Percentiles rank a stretch among this genome's conserved stretches.
These are phyloP conservation scores for Eudorina sp. DNA, from an alignment of 139 green algal genomes.

Conservation along the genomic window DNA sequence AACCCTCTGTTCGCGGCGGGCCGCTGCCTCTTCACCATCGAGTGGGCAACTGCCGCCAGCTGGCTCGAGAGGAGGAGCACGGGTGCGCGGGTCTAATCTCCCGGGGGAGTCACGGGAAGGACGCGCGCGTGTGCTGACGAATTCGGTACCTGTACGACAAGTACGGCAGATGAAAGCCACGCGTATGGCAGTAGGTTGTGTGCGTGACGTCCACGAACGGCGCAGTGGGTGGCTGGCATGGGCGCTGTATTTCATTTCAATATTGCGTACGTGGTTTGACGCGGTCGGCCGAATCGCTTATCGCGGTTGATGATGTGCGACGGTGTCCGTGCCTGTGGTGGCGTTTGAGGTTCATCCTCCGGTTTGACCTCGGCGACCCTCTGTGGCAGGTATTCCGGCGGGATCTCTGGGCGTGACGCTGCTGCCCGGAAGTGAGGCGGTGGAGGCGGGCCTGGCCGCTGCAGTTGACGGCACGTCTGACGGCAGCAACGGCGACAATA, in stretches of 20 bases:
- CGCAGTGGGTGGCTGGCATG: background rate
- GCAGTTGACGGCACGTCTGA: too few species aligned
- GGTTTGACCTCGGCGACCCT: background rate
- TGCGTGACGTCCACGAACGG: background rate
- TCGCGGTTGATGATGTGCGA: background rate
- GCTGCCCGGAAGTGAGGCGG: background rate
- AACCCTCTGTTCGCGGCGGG: constrained; percentile 32
- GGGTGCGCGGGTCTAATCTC: background rate
- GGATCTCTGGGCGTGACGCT: background rate
- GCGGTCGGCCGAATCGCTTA: background rate
- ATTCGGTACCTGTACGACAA: background rate
- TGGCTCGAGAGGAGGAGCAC: background rate
- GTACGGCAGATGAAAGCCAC: too few species aligned
- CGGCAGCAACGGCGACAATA: background rate
- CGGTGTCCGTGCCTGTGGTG: background rate
- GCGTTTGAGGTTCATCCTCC: background rate
- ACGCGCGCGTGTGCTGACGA: too few species aligned
- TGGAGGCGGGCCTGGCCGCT: too few species aligned
- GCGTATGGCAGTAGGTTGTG: background rate
- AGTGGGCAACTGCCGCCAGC: background rate
- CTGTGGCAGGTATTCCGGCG: background rate
- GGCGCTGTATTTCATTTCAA: background rate
- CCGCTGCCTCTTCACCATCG: constrained; percentile 32
- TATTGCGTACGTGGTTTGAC: background rate
- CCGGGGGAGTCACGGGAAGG: too few species aligned